These are phyloP conservation scores for Alopecurus myosuroides DNA, from an alignment of 176 grass and related monocot species.

Conservation along the genomic window DNA sequence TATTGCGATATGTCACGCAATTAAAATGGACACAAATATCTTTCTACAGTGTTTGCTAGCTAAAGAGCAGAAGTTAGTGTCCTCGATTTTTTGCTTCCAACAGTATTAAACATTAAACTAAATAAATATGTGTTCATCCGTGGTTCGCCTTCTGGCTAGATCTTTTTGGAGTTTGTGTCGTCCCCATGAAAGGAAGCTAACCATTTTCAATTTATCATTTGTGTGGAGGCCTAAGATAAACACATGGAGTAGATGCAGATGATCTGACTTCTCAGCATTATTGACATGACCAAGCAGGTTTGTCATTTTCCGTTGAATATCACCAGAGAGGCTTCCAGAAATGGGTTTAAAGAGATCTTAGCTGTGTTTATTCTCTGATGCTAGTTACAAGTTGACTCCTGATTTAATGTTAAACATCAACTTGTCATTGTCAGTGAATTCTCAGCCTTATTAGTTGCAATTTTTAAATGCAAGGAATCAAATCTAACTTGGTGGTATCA, in stretches of 20 bases:
- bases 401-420: conserved; percentile 35
- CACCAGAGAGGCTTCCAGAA: conserved; percentile 26
- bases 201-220: neutral
- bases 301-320: conserved; percentile 27
- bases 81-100: neutral
- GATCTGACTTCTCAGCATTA: conserved; percentile 48
- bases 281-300: conserved; percentile 11
- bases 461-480: conserved; percentile 27
- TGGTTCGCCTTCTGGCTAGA: neutral
- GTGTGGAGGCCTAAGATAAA: conserved; percentile 24
- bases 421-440: conserved; percentile 24
- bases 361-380: conserved; percentile 30
- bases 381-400: conserved; percentile 35
- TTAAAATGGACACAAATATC: neutral
- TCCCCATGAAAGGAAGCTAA: neutral
- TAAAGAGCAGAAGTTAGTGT: neutral
- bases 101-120: neutral
- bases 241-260: conserved; percentile 25
- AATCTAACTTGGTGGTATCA: conserved; percentile 29
- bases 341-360: conserved; percentile 24
- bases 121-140: neutral
- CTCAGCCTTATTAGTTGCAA: neutral
- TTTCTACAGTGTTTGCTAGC: neutral
- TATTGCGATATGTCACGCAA: neutral
- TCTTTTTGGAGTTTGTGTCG: neutral